phyloP scores from a whole-genome alignment of 106 monocot species.

The Ottelia alismoides region DNA sequence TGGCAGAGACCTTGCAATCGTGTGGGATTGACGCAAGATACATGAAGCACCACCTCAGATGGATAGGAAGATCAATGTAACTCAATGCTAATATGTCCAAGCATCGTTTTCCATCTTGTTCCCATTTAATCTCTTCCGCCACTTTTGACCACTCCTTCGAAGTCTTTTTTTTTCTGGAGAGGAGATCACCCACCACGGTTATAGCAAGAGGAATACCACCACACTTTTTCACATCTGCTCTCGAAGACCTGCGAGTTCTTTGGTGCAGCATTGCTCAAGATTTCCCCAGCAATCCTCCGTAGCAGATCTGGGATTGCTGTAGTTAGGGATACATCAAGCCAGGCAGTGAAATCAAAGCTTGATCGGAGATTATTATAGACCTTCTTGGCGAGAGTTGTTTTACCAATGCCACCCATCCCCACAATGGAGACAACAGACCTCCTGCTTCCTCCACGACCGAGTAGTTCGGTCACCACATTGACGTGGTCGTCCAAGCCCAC shows the following conservation, averaged over 20 bases:
- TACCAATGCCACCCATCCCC: conserved; percentile 28
- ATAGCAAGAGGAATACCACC: not conserved
- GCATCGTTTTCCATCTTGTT: not conserved
- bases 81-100: not conserved
- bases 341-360: conserved; percentile 19
- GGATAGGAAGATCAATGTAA: not conserved
- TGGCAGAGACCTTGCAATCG: not conserved
- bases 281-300: not conserved
- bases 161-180: not conserved
- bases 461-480: too few species aligned
- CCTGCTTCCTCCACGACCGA: too few species aligned
- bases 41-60: not conserved
- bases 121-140: not conserved
- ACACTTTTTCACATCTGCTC: not conserved
- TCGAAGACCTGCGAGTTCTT: not conserved
- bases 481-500: too few species aligned
- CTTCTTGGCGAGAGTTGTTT: conserved; percentile 20
- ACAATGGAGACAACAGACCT: conserved; percentile 25
- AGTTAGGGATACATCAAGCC: conserved; percentile 15
- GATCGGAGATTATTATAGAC: too few species aligned
- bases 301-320: too few species aligned
- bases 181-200: not conserved
- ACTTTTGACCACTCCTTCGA: not conserved
- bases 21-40: not conserved
- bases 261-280: not conserved